phyloP scores from a whole-genome alignment of 2,329 filamentous ascomycete genomes.

The Fusarium odoratissimum region DNA sequence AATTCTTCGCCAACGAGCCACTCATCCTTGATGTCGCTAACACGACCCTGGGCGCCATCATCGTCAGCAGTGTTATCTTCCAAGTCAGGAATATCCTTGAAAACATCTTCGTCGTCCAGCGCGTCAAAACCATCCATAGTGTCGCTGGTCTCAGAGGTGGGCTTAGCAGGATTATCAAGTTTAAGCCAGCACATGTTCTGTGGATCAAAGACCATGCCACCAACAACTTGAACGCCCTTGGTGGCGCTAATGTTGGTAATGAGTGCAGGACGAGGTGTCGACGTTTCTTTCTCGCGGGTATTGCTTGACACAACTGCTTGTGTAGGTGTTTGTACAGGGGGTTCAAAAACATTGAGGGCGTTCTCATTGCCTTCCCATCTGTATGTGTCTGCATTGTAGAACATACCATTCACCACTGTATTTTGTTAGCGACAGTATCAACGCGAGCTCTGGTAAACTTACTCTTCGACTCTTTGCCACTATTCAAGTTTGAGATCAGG shows the following conservation, averaged over 20 bases:
- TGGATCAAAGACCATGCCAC: constrained; percentile 99
- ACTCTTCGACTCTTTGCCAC: constrained; percentile 83
- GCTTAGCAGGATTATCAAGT: constrained; percentile 64
- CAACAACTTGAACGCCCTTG: constrained; percentile 91
- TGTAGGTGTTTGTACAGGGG: constrained; percentile 66
- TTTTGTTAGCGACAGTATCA: constrained; percentile 45
- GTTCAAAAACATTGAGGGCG: constrained; percentile 81
- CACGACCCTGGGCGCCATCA: constrained; percentile 61
- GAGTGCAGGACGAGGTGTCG: constrained; percentile 77
- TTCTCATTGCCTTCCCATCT: constrained; percentile 98
- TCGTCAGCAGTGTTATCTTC: constrained; percentile 73
- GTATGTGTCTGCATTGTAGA: constrained; percentile 87
- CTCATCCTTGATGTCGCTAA: constrained; percentile 76
- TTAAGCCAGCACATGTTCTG: constrained; percentile 98
- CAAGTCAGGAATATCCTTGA: constrained; percentile 93
- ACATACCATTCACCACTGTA: constrained; percentile 91
- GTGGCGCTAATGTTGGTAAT: constrained; percentile 90
- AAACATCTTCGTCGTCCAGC: constrained; percentile 89
- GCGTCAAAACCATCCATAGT: constrained; percentile 74
- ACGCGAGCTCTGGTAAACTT: constrained; percentile 49
- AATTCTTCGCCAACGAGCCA: constrained; percentile 96
- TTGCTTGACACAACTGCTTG: constrained; percentile 56
- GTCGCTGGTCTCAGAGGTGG: constrained; percentile 63
- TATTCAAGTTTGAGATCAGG: constrained; percentile 85
- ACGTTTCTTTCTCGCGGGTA: constrained; percentile 66